Evolutionary conservation across 2,329 filamentous ascomycete species (phyloP).

Genomic region (Cytospora schulzeri): DNA sequence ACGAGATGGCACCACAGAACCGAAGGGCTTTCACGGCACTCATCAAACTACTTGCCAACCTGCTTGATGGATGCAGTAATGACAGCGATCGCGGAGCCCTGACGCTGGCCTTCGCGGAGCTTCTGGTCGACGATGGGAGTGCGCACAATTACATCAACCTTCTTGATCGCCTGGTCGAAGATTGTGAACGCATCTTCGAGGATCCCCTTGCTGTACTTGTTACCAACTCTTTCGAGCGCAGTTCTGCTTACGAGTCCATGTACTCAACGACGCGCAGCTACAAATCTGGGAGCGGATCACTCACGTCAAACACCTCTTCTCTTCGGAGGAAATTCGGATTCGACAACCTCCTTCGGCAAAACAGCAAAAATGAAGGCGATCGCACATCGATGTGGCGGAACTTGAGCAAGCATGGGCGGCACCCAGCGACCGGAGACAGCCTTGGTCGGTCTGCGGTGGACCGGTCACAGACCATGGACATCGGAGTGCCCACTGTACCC

Average conservation of each 20-base stretch:
- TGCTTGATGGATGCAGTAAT: slow-evolving; percentile 87
- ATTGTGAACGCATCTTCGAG: slow-evolving; percentile 86
- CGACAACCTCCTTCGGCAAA: slow-evolving; percentile 73
- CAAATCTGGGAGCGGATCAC: slow-evolving; percentile 69
- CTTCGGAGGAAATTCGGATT: slow-evolving; percentile 83
- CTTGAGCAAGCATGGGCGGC: slow-evolving; percentile 78
- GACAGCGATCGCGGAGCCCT: slow-evolving; percentile 88
- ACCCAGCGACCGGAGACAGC: slow-evolving; percentile 60
- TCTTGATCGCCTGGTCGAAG: slow-evolving; percentile 84
- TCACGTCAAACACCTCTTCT: slow-evolving; percentile 85
- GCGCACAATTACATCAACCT: slow-evolving; percentile 85
- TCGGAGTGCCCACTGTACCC: slow-evolving; percentile 53
- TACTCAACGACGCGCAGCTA: slow-evolving; percentile 60
- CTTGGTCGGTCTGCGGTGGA: slow-evolving; percentile 67
- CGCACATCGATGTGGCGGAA: slow-evolving; percentile 81
- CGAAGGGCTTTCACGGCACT: slow-evolving; percentile 79
- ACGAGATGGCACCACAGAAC: slow-evolving; percentile 69
- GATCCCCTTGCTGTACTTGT: slow-evolving; percentile 47
- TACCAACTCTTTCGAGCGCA: slow-evolving; percentile 44
- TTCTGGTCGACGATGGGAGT: slow-evolving; percentile 76
- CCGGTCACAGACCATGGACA: slow-evolving; percentile 78
- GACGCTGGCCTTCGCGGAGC: slow-evolving; percentile 85
- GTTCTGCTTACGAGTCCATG: slow-evolving; percentile 58
- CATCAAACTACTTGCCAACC: slow-evolving; percentile 81
- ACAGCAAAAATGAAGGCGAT: slow-evolving; percentile 72